Evolutionary conservation across 805 yeast genomes (phyloP).

Genomic region (Saturnispora quitensis): DNA sequence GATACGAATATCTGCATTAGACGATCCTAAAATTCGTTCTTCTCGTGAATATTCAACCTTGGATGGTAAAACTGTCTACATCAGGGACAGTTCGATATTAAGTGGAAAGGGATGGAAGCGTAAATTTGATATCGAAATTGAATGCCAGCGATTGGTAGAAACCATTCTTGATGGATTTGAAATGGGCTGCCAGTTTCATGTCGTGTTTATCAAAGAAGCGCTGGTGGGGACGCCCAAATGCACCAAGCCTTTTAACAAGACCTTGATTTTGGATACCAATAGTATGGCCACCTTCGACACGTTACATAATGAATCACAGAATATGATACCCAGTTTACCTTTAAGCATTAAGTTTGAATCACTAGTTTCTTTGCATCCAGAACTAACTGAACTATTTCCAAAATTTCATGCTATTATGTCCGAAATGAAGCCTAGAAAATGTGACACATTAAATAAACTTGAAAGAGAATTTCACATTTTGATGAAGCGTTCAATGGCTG

Average conservation of each 20-base stretch:
- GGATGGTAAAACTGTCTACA: conserved; percentile 44
- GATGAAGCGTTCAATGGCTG: conserved; percentile 20
- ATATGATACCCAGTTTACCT: neutral
- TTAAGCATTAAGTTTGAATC: neutral
- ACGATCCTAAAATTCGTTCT: conserved; percentile 11
- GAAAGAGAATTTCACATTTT: conserved; percentile 6
- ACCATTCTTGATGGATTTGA: conserved; percentile 55
- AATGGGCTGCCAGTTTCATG: conserved; percentile 44
- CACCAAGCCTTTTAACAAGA: neutral
- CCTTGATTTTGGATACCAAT: neutral
- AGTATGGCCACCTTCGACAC: neutral
- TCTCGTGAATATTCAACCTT: conserved; percentile 34
- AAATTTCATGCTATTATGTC: conserved; percentile 3
- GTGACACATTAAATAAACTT: conserved; percentile 4
- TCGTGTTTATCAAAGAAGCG: conserved; percentile 51
- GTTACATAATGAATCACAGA: neutral
- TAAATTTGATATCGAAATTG: conserved; percentile 36
- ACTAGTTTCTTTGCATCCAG: neutral
- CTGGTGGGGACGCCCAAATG: conserved; percentile 34
- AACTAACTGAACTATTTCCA: conserved; percentile 1
- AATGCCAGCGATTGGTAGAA: conserved; percentile 37
- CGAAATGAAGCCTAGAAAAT: conserved; percentile 6
- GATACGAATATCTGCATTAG: conserved; percentile 28
- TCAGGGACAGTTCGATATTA: conserved; percentile 45
- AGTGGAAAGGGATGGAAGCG: conserved; percentile 52